Evolutionary conservation across 495 filamentous ascomycete genomes (phyloP), one percentile per base, ranked within the genome.

Genomic region (Penicillium simplicissimum): DNA sequence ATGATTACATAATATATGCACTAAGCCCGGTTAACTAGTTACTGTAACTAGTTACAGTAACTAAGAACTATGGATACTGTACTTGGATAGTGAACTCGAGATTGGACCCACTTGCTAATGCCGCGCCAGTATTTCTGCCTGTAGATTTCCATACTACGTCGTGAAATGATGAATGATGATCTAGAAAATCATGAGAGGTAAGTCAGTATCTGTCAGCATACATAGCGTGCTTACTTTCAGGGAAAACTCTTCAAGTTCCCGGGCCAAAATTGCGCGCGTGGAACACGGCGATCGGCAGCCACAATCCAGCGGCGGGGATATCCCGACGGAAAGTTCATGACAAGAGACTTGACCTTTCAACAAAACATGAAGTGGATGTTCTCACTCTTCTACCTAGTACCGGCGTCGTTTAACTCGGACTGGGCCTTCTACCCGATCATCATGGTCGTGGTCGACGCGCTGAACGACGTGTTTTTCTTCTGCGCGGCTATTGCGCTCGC

Each of bases 391-490:
- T 88, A 86, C 68, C 76, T 89, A 25, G 64, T 88, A 17, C 81
- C 81, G 9, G 84, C 82, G 3, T 76, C 83, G 1, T 74, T 82
- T 56, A 79, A 79, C 53, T 69, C 78, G 0, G 68, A 71, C 63
- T 78, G 84, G 64, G 74, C 80, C 21, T 52, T 82, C 42, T 76
- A 79, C 68, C 85, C 86, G 0, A 74, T 87, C 49, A 67, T 88
- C 61, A 74, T 83, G 70, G 67, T 88, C 59, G 67, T 74, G 8
- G 53, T 88, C 10, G 88, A 91, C 71, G 70, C 64, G 1, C 73
- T 90, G 43, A 88, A 88, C 69, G 76, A 76, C 28, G 58, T 91
- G 40, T 87, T 91, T 78, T 89, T 84, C 77, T 81, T 91, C 69
- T 79, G 80, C 52, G 84, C 80, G 25, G 88, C 76, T 42, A 82